phyloP scores from a whole-genome alignment of 202 grass and related monocot genomes.

The Alloteropsis angusta region DNA sequence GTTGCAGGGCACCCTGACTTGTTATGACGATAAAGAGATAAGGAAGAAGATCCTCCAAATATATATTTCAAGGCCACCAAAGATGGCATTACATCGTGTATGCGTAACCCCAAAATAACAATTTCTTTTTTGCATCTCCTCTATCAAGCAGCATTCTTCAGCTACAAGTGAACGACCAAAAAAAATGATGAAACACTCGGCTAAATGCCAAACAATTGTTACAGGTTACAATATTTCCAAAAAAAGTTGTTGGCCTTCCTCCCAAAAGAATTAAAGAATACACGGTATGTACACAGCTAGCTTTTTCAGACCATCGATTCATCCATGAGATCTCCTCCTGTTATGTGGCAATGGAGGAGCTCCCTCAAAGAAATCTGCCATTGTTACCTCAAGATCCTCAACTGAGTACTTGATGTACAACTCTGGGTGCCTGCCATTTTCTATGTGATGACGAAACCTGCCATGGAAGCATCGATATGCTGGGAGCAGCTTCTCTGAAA shows the following conservation, averaged over 20 bases:
- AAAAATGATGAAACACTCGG: not conserved
- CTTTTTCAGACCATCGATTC: slow-evolving; percentile 7
- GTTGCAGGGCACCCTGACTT: not conserved
- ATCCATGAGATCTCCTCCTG: slow-evolving; percentile 65
- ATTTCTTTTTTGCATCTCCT: slow-evolving; percentile 10
- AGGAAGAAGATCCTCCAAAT: not conserved
- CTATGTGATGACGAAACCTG: slow-evolving; percentile 75
- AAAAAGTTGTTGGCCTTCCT: slow-evolving; percentile 20
- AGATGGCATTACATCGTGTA: not conserved
- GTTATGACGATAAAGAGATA: not conserved
- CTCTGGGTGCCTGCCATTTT: slow-evolving; percentile 66
- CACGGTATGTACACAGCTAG: not conserved
- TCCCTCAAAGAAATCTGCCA: slow-evolving; percentile 85
- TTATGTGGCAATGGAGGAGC: slow-evolving; percentile 31
- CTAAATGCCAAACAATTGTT: slow-evolving; percentile 13
- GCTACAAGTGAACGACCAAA: slow-evolving; percentile 24
- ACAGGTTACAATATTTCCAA: slow-evolving; percentile 26
- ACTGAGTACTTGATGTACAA: slow-evolving; percentile 84
- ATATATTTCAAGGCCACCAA: slow-evolving; percentile 1
- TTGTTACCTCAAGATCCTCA: slow-evolving; percentile 72
- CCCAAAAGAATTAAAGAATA: slow-evolving; percentile 48
- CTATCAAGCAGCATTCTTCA: not conserved
- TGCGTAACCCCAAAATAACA: not conserved
- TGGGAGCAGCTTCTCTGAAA: slow-evolving; percentile 71
- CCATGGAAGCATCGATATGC: slow-evolving; percentile 85